These are phyloP conservation scores for Ilyonectria destructans DNA, from an alignment of 2,329 filamentous ascomycete species.

Conservation along the genomic window DNA sequence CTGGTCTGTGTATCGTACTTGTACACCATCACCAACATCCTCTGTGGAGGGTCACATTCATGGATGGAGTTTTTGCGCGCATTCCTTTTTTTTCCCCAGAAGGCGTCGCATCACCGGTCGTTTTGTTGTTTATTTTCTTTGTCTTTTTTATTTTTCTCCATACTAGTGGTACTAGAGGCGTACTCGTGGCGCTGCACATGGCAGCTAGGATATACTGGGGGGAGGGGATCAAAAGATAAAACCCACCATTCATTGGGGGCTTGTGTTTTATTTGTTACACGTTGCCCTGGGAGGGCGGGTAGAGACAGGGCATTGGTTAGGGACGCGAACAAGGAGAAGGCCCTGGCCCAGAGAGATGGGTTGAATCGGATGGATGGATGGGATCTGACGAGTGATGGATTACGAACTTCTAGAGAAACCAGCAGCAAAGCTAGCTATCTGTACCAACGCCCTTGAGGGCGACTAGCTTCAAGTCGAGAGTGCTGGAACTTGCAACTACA, in stretches of 20 bases:
- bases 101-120: constrained; percentile 18
- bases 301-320: constrained; percentile 9
- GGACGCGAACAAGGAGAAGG: constrained; percentile 8
- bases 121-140: constrained; percentile 27
- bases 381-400: constrained; percentile 36
- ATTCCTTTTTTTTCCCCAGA: constrained; percentile 19
- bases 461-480: constrained; percentile 24
- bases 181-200: constrained; percentile 19
- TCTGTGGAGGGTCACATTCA: constrained; percentile 5
- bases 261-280: constrained; percentile 17
- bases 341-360: constrained; percentile 14
- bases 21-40: constrained; percentile 24
- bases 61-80: constrained; percentile 29
- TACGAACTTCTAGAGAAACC: constrained; percentile 33
- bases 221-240: constrained; percentile 28
- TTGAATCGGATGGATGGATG: constrained; percentile 5
- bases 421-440: constrained; percentile 32
- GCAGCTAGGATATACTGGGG: constrained; percentile 18
- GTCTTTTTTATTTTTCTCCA: constrained; percentile 12
- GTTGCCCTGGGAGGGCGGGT: constrained; percentile 1
- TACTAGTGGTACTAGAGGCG: constrained; percentile 31
- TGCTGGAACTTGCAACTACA: constrained; percentile 28
- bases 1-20: constrained; percentile 27
- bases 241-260: constrained; percentile 18
- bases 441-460: constrained; percentile 21